Evolutionary conservation across 495 filamentous ascomycete species (phyloP).

Genomic region (Elasticomyces elasticus): DNA sequence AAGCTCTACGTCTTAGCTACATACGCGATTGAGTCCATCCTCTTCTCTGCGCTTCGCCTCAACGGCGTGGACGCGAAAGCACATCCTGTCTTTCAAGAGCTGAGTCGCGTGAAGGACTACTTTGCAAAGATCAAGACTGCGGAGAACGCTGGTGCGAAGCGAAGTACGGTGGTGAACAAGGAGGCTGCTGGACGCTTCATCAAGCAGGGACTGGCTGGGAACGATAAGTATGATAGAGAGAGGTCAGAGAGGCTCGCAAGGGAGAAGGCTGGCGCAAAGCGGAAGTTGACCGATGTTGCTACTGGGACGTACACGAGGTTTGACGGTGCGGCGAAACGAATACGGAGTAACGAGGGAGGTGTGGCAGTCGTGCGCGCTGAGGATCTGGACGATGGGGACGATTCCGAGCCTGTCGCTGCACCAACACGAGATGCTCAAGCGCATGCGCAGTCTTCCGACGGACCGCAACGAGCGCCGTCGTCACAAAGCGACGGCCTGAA

Average conservation of each 20-base stretch:
- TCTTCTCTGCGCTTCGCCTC: slow-evolving; percentile 69
- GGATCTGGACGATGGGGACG: neutral
- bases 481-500: slow-evolving; percentile 1
- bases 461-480: too few relatives aligned
- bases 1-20: slow-evolving; percentile 76
- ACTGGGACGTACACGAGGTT: slow-evolving; percentile 15
- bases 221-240: slow-evolving; percentile 47
- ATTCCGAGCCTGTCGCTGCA: neutral
- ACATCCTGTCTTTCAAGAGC: slow-evolving; percentile 75
- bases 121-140: slow-evolving; percentile 79
- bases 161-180: slow-evolving; percentile 60
- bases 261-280: slow-evolving; percentile 12
- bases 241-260: slow-evolving; percentile 38
- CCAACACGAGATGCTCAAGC: too few relatives aligned
- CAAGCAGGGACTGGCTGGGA: slow-evolving; percentile 63
- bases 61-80: slow-evolving; percentile 69
- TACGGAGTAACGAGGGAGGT: slow-evolving; percentile 2
- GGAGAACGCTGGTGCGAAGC: slow-evolving; percentile 38
- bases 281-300: slow-evolving; percentile 8
- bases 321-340: slow-evolving; percentile 15
- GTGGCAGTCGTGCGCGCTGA: neutral
- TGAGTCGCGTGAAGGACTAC: slow-evolving; percentile 78
- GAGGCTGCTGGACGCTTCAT: slow-evolving; percentile 72
- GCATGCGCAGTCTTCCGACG: too few relatives aligned
- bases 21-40: slow-evolving; percentile 82